These are phyloP conservation scores for Syzygium malaccense DNA, from an alignment of 441 rosid species.

Conservation along the genomic window DNA sequence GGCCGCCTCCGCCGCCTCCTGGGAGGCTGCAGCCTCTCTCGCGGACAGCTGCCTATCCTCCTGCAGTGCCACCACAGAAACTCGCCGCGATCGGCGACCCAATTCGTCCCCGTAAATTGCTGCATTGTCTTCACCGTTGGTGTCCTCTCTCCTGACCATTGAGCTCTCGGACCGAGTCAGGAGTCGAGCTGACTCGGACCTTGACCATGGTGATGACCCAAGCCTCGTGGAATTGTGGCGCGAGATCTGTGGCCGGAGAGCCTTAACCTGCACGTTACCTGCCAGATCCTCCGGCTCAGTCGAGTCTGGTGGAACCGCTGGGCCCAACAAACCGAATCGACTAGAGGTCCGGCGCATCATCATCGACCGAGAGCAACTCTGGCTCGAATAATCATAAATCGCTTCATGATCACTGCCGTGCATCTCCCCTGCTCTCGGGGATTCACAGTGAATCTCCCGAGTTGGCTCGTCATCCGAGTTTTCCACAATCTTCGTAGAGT, in stretches of 20 bases:
- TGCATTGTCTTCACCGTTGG: not conserved
- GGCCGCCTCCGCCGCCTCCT: not conserved
- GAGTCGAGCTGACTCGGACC: not conserved
- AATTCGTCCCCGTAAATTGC: not conserved
- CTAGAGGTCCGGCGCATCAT: not conserved
- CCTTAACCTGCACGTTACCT: not conserved
- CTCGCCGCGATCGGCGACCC: not conserved
- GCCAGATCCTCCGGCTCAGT: not conserved
- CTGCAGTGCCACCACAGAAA: not conserved
- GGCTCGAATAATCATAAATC: conserved; percentile 15
- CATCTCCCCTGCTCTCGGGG: not conserved
- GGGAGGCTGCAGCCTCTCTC: not conserved
- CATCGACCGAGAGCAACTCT: conserved; percentile 11
- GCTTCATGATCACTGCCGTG: conserved; percentile 1
- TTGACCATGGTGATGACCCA: not conserved
- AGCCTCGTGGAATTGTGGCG: not conserved
- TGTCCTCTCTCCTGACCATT: not conserved
- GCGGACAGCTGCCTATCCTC: not conserved
- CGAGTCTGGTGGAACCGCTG: not conserved
- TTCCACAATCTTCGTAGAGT: not conserved
- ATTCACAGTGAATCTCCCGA: not conserved
- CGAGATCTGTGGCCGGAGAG: not conserved
- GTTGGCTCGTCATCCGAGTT: not conserved
- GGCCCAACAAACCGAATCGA: not conserved
- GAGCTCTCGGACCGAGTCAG: not conserved